phyloP scores from a whole-genome alignment of 2,329 filamentous ascomycete species.

The Xylariaceae sp. region DNA sequence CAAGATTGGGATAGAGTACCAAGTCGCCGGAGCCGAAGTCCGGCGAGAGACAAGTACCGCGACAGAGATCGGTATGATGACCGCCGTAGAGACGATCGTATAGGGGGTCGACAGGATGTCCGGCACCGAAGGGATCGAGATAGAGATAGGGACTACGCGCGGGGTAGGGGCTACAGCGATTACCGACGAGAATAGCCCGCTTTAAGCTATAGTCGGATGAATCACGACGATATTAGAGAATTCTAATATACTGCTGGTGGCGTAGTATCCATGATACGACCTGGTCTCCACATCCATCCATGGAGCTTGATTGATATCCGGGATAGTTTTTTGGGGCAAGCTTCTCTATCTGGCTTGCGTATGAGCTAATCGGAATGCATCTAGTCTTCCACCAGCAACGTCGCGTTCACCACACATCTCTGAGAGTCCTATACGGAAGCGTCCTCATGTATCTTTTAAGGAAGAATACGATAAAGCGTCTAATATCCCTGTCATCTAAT shows the following conservation, averaged over 20 bases:
- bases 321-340: not conserved
- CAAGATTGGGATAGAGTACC: conserved; percentile 32
- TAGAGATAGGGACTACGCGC: conserved; percentile 24
- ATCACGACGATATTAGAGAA: not conserved
- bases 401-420: too few species aligned
- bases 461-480: too few species aligned
- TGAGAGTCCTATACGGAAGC: too few species aligned
- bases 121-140: conserved; percentile 30
- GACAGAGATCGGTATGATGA: conserved; percentile 24
- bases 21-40: conserved; percentile 38
- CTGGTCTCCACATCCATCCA: too few species aligned
- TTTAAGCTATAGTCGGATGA: not conserved
- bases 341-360: too few species aligned
- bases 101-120: conserved; percentile 22
- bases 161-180: conserved; percentile 15
- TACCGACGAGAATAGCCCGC: conserved; percentile 28
- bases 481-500: too few species aligned
- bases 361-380: too few species aligned
- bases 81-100: conserved; percentile 23
- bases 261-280: too few species aligned
- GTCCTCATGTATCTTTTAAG: too few species aligned
- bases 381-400: too few species aligned
- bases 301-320: too few species aligned
- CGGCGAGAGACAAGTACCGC: conserved; percentile 28
- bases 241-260: not conserved